Base-by-base conservation (phyloP, 2,329 filamentous ascomycete genomes). In the Didymella arachidicola region DNA sequence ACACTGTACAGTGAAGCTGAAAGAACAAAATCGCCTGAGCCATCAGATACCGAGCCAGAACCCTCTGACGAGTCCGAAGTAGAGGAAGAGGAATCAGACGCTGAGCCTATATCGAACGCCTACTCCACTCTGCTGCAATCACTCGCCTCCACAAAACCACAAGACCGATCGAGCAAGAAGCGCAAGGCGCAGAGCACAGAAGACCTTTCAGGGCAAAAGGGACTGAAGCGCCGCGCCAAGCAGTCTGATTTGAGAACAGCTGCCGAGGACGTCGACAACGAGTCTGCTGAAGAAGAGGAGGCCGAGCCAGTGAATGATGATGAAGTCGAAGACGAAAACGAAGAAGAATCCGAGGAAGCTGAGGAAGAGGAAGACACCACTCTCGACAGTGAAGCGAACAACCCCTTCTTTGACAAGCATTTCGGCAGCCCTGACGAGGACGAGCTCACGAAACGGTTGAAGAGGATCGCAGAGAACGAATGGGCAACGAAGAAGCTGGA, bases 391-490 rank as follows among this genome's bases (percentile, higher is more conserved):
- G 77, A 79, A 11, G 78, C 78, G 22, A 78, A 78, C 45, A 77
- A 79, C 48, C 70, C 53, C 6, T 89, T 92, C 0, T 97, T 96
- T 70, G 90, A 95, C 63, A 79, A 81, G 7, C 94, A 97, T 77
- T 96, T 96, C 73, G 86, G 87, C 32, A 82, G 82, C 41, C 86
- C 88, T 0, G 84, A 93, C 44, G 85, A 90, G 47, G 81, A 83
- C 6, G 77, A 84, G 41, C 78, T 92, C 7, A 79, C 83, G 1
- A 78, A 79, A 65, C 84, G 78, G 34, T 70, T 86, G 34, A 77
- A 82, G 58, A 76, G 79, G 19, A 78, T 82, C 29, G 71, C 78
- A 7, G 72, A 78, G 11, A 82, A 81, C 43, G 77, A 82, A 60
- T 87, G 84, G 85, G 72, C 72, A 7, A 75, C 72, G 11, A 73